Base-by-base conservation (phyloP, 106 monocot species). In the Dendrobium nobile region DNA sequence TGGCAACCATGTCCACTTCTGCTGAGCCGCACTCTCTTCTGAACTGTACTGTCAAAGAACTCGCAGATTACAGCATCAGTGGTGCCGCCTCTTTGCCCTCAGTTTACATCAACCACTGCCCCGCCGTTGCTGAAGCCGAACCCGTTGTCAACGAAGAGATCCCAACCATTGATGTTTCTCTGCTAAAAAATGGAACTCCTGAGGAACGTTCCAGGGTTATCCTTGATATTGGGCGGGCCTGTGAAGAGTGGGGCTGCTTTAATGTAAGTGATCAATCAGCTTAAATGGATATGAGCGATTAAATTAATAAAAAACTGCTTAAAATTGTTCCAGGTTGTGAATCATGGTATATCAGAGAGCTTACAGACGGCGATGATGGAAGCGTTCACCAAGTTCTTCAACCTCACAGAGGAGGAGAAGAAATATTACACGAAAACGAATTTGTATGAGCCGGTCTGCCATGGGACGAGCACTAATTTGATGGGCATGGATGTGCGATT, bases 211-310 rank as follows among this genome's bases (percentile, higher is more conserved):
- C 79, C 5, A 37, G 65, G 19, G 78, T 61, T 9, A 75, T 93
- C 54, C 84, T n/a, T 17, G 77, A 82, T 4, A 87, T 96, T 13
- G 78, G 79, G 76, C 51, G 10, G 64, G 95, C 91, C 0, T 89
- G 87, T 77, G 58, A 84, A 28, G 91, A 93, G 2, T 96, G 96
- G 96, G 93, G 96, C 75, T 96, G 89, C 89, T 91, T 96, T 78
- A 80, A 78, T 86, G 95, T 95, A 85, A 8, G 54, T 43, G 24
- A 9, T 64, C 8, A 22, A 70, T 13, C 27, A 37, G 70, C 70
- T 37, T 9, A 33, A 42, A 76, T 47, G 10, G 2, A 76, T 47
- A 8, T 18, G 4, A 74, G 43, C 16, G 6, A 42, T 16, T 20
- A 9, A 74, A 74, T 42, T 42, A 74, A 42, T 74, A 44, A 74